Conservation (phyloP, 2,329 filamentous ascomycete species). For the Scorias spongiosa region DNA sequence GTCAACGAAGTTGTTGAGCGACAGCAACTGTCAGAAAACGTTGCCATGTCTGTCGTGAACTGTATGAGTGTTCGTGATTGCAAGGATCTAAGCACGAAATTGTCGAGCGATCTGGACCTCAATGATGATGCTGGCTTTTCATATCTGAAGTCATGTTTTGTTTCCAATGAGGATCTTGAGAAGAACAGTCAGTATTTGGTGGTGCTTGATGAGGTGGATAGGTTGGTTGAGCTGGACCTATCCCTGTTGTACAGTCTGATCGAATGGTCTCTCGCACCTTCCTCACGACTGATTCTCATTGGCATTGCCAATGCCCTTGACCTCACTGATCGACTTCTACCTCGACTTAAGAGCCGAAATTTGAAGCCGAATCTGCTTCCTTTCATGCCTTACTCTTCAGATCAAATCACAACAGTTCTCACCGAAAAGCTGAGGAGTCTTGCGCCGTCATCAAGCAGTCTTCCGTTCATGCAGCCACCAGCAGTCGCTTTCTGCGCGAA, state of each 20-base stretch:
- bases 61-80: conserved; percentile 93
- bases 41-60: conserved; percentile 72
- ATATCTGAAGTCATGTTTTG: conserved; percentile 55
- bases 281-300: conserved; percentile 66
- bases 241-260: conserved; percentile 89
- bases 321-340: conserved; percentile 85
- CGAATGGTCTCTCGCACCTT: conserved; percentile 78
- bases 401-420: conserved; percentile 78
- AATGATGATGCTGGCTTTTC: conserved; percentile 49
- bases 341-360: conserved; percentile 81
- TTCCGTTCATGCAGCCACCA: conserved; percentile 85
- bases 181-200: conserved; percentile 54
- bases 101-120: conserved; percentile 55
- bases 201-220: conserved; percentile 87
- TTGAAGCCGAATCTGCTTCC: conserved; percentile 79
- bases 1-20: conserved; percentile 62
- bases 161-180: conserved; percentile 37
- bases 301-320: conserved; percentile 95
- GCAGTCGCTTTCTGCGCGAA: conserved; percentile 88
- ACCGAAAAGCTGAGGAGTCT: conserved; percentile 67
- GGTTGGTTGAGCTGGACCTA: conserved; percentile 74
- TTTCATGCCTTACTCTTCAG: conserved; percentile 80
- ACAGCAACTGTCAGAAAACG: conserved; percentile 32
- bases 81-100: conserved; percentile 65
- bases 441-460: conserved; percentile 37